These are phyloP conservation scores for Termitomyces sp. DNA, from an alignment of 1,284 basidiomycete species.

Conservation along the genomic window DNA sequence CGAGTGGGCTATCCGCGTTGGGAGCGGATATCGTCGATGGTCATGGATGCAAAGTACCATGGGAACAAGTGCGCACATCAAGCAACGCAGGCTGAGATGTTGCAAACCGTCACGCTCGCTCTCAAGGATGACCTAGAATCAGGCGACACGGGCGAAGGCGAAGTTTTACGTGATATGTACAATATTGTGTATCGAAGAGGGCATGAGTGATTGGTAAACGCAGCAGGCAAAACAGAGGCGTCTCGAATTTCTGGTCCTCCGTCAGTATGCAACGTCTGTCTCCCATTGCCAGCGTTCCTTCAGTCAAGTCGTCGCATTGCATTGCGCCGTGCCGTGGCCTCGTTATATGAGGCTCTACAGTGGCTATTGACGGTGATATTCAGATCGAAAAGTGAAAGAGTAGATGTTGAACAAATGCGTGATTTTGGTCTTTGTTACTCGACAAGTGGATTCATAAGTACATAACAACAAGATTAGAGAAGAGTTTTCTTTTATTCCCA, in stretches of 20 bases:
- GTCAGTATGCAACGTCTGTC: too few relatives aligned
- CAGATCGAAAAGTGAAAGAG: background rate
- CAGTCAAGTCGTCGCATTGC: too few relatives aligned
- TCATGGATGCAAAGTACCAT: slow-evolving; percentile 5
- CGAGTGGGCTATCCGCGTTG: slow-evolving; percentile 1
- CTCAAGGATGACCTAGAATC: slow-evolving; percentile 1
- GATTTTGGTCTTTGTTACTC: too few relatives aligned
- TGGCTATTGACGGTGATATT: background rate
- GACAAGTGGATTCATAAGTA: too few relatives aligned
- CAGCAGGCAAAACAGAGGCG: background rate
- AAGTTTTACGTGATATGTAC: slow-evolving; percentile 7
- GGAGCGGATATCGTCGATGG: slow-evolving; percentile 6
- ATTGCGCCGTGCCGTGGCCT: background rate
- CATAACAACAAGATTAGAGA: too few relatives aligned
- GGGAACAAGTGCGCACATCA: slow-evolving; percentile 8
- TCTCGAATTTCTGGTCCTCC: background rate
- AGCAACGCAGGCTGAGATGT: slow-evolving; percentile 7
- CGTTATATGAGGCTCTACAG: too few relatives aligned
- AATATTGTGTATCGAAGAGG: slow-evolving; percentile 2
- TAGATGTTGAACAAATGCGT: background rate
- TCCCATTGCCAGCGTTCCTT: too few relatives aligned
- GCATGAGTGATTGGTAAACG: background rate
- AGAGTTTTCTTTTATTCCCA: too few relatives aligned
- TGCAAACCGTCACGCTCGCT: slow-evolving; percentile 4
- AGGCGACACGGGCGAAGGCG: slow-evolving; percentile 3